Conservation (phyloP, 768 basidiomycete species). For the Amanita rubescens region DNA sequence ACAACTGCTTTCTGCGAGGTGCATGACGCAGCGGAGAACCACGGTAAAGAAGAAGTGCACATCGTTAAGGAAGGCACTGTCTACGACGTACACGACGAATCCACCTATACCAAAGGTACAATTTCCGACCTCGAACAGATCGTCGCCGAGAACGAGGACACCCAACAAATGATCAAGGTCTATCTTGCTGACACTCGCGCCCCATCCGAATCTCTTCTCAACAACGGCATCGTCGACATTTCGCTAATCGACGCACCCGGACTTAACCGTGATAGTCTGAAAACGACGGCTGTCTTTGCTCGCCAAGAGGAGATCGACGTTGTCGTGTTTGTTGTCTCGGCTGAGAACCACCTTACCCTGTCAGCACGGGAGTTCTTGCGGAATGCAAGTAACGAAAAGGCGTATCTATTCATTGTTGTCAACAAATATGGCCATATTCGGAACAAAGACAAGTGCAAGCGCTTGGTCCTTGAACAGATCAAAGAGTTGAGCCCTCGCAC, state of each 20-base stretch:
- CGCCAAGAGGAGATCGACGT: conserved; percentile 98
- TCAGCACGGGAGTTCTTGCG: conserved; percentile 91
- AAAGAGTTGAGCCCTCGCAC: conserved; percentile 88
- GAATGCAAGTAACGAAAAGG: conserved; percentile 94
- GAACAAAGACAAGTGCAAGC: conserved; percentile 89
- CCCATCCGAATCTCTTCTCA: conserved; percentile 76
- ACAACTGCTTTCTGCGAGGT: conserved; percentile 98
- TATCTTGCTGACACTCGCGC: conserved; percentile 81
- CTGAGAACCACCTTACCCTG: conserved; percentile 97
- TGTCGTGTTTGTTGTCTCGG: conserved; percentile 94
- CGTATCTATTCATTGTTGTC: conserved; percentile 96
- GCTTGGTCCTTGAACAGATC: conserved; percentile 89
- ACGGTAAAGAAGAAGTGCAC: conserved; percentile 79
- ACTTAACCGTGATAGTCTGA: conserved; percentile 88
- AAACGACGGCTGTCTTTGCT: conserved; percentile 92
- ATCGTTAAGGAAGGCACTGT: conserved; percentile 58
- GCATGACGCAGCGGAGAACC: conserved; percentile 79
- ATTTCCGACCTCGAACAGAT: conserved; percentile 73
- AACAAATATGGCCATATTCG: conserved; percentile 96
- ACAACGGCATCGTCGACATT: conserved; percentile 95
- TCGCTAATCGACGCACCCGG: conserved; percentile 98
- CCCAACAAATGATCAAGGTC: conserved; percentile 74
- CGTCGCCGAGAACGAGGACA: conserved; percentile 66
- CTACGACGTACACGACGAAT: conserved; percentile 66
- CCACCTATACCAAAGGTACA: conserved; percentile 65